These are phyloP conservation scores for Diplodia intermedia DNA, from an alignment of 2,329 filamentous ascomycete genomes.

Conservation along the genomic window DNA sequence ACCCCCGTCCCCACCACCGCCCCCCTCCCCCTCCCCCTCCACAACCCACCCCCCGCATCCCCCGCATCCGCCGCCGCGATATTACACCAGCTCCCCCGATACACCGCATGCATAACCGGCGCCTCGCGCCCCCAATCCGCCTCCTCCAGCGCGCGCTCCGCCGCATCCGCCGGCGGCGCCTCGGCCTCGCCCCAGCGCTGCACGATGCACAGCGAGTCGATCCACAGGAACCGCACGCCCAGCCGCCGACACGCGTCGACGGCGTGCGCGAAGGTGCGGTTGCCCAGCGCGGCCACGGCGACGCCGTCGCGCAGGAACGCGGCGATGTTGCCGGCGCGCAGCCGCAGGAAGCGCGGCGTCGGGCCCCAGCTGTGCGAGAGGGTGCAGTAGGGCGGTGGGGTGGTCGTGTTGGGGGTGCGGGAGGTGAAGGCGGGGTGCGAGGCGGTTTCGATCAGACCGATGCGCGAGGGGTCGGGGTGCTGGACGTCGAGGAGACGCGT, in stretches of 20 bases:
- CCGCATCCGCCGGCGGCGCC: neutral
- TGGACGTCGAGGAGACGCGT: neutral
- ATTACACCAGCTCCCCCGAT: neutral
- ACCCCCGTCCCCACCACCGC: neutral
- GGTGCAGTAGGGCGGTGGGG: neutral
- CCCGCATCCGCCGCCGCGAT: neutral
- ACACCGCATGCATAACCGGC: neutral
- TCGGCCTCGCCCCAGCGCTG: neutral
- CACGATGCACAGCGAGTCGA: neutral
- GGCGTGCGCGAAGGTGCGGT: neutral
- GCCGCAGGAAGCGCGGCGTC: neutral
- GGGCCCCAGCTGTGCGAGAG: neutral
- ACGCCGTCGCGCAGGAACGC: neutral
- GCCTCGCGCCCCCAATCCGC: neutral
- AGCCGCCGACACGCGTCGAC: neutral
- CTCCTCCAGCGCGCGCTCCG: neutral
- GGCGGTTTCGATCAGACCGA: neutral
- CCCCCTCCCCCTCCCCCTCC: neutral
- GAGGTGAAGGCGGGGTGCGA: neutral
- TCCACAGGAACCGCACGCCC: neutral
- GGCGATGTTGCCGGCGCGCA: neutral
- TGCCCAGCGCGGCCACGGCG: neutral
- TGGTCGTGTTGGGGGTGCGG: neutral
- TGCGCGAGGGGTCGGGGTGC: neutral
- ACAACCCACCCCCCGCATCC: neutral